Percentiles rank a stretch among this genome's conserved stretches.
Conservation (phyloP, 148 eudicot genomes). For the Chenopodium suecicum region DNA sequence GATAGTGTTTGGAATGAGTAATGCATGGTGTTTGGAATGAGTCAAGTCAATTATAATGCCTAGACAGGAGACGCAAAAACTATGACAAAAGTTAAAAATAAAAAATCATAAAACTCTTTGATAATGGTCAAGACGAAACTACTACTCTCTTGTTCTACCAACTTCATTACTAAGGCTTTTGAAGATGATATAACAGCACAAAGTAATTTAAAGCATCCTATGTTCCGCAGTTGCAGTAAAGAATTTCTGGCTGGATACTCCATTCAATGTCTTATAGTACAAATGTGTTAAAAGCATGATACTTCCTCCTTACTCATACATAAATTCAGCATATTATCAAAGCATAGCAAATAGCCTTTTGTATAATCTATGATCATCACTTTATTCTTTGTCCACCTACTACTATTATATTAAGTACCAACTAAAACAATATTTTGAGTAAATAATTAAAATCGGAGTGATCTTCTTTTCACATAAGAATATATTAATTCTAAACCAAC, state of each 20-base stretch:
- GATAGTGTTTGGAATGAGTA: too few relatives aligned
- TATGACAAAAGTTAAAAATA: neutral
- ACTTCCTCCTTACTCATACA: neutral
- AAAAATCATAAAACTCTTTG: neutral
- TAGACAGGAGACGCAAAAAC: neutral
- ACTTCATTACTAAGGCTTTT: neutral
- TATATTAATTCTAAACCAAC: slow-evolving; percentile 3
- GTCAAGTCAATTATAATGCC: neutral
- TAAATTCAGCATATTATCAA: neutral
- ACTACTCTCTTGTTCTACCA: neutral
- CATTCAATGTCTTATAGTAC: neutral
- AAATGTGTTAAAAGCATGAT: neutral
- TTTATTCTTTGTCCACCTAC: slow-evolving; percentile 22
- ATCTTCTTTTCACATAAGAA: neutral
- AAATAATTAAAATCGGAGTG: slow-evolving; percentile 8
- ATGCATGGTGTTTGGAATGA: neutral
- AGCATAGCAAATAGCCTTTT: neutral
- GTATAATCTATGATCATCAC: neutral
- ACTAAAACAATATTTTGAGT: neutral
- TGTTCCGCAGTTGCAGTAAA: neutral
- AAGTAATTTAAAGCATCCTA: neutral
- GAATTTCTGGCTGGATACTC: neutral
- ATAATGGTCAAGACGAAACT: neutral
- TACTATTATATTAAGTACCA: slow-evolving; percentile 2
- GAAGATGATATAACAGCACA: neutral